phyloP scores from a whole-genome alignment of 1,139 yeast genomes.

The Nakaseomyces kungkrabaensis region DNA sequence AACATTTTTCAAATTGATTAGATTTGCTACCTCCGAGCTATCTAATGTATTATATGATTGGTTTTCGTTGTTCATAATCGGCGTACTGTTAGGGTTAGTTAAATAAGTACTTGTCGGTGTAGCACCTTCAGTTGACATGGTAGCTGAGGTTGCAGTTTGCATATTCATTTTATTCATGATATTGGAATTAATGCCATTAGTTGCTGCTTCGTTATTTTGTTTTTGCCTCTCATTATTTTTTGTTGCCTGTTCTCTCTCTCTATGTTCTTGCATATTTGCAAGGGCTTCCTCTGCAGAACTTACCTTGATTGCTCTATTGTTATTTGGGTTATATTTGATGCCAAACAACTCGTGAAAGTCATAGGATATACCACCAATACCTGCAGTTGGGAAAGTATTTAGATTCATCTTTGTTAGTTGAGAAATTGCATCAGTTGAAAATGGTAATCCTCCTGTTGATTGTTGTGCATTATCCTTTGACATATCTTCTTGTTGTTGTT shows the following conservation, averaged over 20 bases:
- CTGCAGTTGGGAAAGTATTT: conserved; percentile 27
- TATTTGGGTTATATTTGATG: conserved; percentile 15
- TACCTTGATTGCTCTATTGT: conserved; percentile 17
- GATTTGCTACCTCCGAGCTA: neutral
- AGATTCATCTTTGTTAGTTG: conserved; percentile 19
- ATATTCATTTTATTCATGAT: neutral
- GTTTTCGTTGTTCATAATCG: conserved; percentile 3
- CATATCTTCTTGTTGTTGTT: neutral
- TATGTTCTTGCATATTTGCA: conserved; percentile 25
- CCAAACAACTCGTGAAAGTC: conserved; percentile 29
- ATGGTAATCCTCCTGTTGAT: conserved; percentile 5
- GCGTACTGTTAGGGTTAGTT: neutral
- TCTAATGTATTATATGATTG: neutral
- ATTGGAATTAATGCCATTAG: neutral
- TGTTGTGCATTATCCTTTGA: conserved; percentile 5
- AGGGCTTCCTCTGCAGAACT: conserved; percentile 22
- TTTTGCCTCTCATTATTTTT: conserved; percentile 2
- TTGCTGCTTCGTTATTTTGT: neutral
- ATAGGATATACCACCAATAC: conserved; percentile 29
- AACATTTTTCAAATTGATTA: neutral
- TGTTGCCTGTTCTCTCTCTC: conserved; percentile 13
- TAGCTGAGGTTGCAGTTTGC: neutral
- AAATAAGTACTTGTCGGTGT: neutral
- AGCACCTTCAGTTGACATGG: neutral
- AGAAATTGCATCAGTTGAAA: conserved; percentile 18